phyloP scores from a whole-genome alignment of 2,329 filamentous ascomycete species.

The Coniochaeta hoffmannii region DNA sequence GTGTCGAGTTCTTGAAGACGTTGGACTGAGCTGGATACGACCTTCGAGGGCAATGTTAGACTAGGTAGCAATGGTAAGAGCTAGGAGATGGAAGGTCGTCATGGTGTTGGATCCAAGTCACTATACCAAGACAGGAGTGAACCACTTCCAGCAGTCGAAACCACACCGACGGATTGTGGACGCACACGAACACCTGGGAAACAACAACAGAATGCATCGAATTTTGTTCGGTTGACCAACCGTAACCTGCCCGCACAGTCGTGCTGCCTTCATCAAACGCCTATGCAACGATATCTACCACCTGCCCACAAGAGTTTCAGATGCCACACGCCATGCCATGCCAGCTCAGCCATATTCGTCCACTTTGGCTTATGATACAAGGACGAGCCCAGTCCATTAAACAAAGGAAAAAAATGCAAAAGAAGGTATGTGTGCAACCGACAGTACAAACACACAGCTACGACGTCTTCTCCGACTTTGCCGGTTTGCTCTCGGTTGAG shows the following conservation, averaged over 20 bases:
- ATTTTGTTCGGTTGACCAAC: neutral
- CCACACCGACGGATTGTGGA: no score
- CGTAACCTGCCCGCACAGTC: neutral
- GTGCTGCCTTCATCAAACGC: neutral
- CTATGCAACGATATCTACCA: neutral
- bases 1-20: neutral
- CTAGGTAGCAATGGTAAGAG: no score
- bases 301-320: neutral
- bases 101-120: no score
- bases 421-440: neutral
- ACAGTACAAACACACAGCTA: neutral
- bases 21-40: neutral
- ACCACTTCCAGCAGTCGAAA: no score
- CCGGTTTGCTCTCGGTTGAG: neutral
- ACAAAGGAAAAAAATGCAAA: neutral
- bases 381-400: neutral
- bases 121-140: no score
- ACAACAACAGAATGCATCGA: neutral
- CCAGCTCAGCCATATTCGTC: neutral
- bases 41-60: no score
- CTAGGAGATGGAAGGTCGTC: no score
- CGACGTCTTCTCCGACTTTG: neutral
- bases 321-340: neutral
- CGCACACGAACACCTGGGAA: neutral
- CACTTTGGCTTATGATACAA: neutral